phyloP scores from a whole-genome alignment of 169 alveolate species.

The Plasmodium relictum region DNA sequence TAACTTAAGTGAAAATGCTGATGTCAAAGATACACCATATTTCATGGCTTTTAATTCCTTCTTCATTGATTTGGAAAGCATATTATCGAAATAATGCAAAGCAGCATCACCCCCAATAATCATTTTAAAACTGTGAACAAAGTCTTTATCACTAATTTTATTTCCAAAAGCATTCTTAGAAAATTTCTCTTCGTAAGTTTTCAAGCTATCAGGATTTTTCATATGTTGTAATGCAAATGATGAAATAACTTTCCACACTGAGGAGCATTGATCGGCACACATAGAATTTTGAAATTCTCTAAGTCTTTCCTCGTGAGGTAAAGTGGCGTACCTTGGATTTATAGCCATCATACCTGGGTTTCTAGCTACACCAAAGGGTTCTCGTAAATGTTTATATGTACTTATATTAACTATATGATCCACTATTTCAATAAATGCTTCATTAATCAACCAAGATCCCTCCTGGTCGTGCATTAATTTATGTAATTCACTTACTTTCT shows the following conservation, averaged over 20 bases:
- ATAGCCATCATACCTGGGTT: conserved; percentile 84
- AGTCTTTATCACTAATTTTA: conserved; percentile 81
- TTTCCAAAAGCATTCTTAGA: conserved; percentile 79
- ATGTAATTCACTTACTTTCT: conserved; percentile 82
- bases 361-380: conserved; percentile 48
- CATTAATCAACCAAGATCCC: conserved; percentile 75
- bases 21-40: conserved; percentile 86
- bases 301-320: conserved; percentile 83
- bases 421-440: conserved; percentile 71
- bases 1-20: conserved; percentile 83
- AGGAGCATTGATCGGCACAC: conserved; percentile 87
- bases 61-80: conserved; percentile 85
- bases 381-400: conserved; percentile 47
- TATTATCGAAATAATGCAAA: conserved; percentile 81
- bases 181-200: conserved; percentile 82
- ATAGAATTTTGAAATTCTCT: conserved; percentile 85
- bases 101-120: conserved; percentile 87
- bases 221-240: conserved; percentile 84
- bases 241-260: conserved; percentile 84
- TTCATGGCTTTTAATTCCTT: conserved; percentile 83
- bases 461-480: conserved; percentile 73
- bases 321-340: conserved; percentile 76
- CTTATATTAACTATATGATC: conserved; percentile 49
- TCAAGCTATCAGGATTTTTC: conserved; percentile 85
- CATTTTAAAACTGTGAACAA: conserved; percentile 82